These are phyloP conservation scores for Metroxylon sagu DNA, from an alignment of 176 grass and related monocot species.

Conservation along the genomic window DNA sequence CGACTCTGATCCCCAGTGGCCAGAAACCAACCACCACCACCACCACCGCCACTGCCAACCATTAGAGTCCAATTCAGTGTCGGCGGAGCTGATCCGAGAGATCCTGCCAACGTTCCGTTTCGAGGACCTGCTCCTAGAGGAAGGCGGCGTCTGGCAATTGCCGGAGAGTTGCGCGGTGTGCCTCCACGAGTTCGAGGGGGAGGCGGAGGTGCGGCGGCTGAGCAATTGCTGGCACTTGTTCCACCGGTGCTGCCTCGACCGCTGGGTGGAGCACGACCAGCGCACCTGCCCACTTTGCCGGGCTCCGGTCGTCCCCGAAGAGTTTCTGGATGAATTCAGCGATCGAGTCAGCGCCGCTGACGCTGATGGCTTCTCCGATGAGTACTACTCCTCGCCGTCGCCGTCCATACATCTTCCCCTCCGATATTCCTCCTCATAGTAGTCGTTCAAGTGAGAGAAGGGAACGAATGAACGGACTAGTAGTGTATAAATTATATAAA, in stretches of 20 bases:
- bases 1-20: background rate
- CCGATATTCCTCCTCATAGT: no score
- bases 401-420: no score
- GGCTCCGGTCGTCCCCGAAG: no score
- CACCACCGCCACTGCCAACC: background rate
- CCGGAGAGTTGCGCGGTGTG: background rate
- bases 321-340: no score
- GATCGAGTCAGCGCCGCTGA: no score
- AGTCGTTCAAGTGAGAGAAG: no score
- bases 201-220: background rate
- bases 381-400: no score
- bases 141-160: background rate
- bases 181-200: background rate
- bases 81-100: constrained; percentile 6
- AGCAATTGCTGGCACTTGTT: constrained; percentile 1
- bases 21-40: background rate
- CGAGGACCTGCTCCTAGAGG: background rate
- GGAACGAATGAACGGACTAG: no score
- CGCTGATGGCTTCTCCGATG: no score
- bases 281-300: background rate
- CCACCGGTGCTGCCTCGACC: constrained; percentile 2
- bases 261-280: constrained; percentile 5
- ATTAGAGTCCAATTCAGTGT: background rate
- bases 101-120: constrained; percentile 4
- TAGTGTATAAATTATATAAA: no score